Evolutionary conservation across 768 basidiomycete species (phyloP), one percentile per base, ranked within the genome.

Genomic region (Clavaria fumosa): DNA sequence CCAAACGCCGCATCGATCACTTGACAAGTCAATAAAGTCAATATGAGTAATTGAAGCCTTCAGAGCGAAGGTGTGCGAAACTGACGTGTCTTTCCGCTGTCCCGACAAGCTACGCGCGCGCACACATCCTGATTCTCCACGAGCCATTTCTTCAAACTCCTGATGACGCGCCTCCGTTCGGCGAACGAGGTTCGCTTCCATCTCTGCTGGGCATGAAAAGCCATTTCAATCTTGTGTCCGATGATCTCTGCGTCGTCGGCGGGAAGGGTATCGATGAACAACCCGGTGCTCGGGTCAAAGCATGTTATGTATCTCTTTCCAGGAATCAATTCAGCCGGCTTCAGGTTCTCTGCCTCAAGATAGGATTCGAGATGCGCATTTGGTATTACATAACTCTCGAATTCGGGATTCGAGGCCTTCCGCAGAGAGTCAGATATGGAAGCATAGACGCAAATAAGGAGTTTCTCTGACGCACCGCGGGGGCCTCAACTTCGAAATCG

Each of bases 1-100:
- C 95, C 95, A 27, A 99, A 66, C 2, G 84, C 79, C 22, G 91
- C 90, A 48, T 97, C 93, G 42, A 97, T 67, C 54, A 91, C 91
- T 95, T n/a, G n/a, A n/a, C n/a, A n/a, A n/a, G n/a, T n/a, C n/a
- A n/a, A n/a, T n/a, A n/a, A n/a, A n/a, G n/a, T n/a, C n/a, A n/a
- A n/a, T n/a, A n/a, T n/a, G n/a, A n/a, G 45, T 18, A 15, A 19
- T 3, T 30, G 10, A 20, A 37, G 40, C 11, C 48, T 2, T 9
- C 28, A 31, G 34, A 17, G n/a, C 21, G 11, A 27, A 32, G 15
- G 4, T 3, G 12, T 27, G 27, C 5, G 11, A 24, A 21, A 69
- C 81, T 55, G 48, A 85, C 85, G 60, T 19, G 91, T 96, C 67
- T 97, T 99, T 28, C 93, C 93, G 0, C 88, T 88, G 56, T 99